These are phyloP conservation scores for Macrolepiota fuliginosa DNA, from an alignment of 768 basidiomycete species.

Conservation along the genomic window DNA sequence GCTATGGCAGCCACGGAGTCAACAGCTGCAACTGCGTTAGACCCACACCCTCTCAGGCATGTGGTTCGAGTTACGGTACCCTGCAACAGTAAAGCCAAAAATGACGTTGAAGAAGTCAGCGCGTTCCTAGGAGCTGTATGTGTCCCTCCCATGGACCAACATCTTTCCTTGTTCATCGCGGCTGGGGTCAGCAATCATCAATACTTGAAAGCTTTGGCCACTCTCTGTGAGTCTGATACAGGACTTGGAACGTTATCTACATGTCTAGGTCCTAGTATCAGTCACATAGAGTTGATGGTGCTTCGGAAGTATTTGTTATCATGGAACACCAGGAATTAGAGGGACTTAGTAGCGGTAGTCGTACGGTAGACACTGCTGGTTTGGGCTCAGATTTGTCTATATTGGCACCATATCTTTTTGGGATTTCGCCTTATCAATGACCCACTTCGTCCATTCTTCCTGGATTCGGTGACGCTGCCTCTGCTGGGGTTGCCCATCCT, in stretches of 20 bases:
- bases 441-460: too few species aligned
- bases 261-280: background rate
- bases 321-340: background rate
- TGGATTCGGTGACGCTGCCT: too few species aligned
- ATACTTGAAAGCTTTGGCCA: background rate
- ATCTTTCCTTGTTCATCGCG: background rate
- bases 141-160: background rate
- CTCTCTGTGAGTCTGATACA: background rate
- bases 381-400: background rate
- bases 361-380: background rate
- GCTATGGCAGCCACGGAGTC: too few species aligned
- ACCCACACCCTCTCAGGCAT: background rate
- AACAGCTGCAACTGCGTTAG: too few species aligned
- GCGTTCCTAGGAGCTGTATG: background rate
- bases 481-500: too few species aligned
- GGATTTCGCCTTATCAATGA: too few species aligned
- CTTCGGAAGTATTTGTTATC: background rate
- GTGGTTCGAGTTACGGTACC: too few species aligned
- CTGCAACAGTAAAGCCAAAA: too few species aligned
- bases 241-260: background rate
- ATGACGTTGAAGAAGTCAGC: background rate
- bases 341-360: too few species aligned
- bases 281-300: background rate
- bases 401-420: too few species aligned
- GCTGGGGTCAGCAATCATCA: background rate